phyloP scores from a whole-genome alignment of 2,329 filamentous ascomycete species.

The Massarina eburnea region DNA sequence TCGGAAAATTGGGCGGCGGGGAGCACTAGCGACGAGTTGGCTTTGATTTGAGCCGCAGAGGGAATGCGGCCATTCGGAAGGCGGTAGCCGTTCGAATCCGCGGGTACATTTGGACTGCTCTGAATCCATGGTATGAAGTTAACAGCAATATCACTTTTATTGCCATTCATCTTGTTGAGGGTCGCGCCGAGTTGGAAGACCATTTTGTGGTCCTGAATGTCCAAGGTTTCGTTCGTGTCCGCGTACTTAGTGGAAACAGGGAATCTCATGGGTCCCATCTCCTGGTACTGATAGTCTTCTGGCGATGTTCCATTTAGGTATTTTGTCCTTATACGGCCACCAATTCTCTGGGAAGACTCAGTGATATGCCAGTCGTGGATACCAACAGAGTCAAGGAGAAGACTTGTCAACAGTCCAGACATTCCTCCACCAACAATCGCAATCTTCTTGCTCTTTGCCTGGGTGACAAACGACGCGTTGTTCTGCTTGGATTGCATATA shows the following conservation, averaged over 20 bases:
- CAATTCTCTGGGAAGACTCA: conserved; percentile 59
- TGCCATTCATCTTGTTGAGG: conserved; percentile 62
- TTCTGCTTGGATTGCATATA: conserved; percentile 59
- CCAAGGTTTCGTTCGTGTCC: conserved; percentile 57
- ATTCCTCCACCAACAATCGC: conserved; percentile 69
- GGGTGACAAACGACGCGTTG: conserved; percentile 53
- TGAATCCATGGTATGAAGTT: conserved; percentile 67
- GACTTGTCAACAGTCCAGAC: conserved; percentile 62
- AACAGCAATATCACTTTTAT: conserved; percentile 51
- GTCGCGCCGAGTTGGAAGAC: conserved; percentile 65
- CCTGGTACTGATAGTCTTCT: conserved; percentile 67
- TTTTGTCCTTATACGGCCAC: conserved; percentile 64
- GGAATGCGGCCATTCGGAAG: conserved; percentile 39
- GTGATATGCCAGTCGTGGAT: conserved; percentile 63
- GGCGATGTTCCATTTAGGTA: conserved; percentile 62
- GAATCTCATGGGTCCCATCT: conserved; percentile 68
- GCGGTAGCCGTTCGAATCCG: conserved; percentile 37
- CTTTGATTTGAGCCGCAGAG: conserved; percentile 29
- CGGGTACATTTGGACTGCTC: conserved; percentile 56
- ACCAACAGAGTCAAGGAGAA: conserved; percentile 54
- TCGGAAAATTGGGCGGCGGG: conserved; percentile 19
- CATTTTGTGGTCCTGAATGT: conserved; percentile 65
- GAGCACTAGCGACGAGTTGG: conserved; percentile 26
- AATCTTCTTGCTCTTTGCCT: conserved; percentile 60
- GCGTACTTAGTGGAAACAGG: conserved; percentile 55